Evolutionary conservation across 352 stramenopile species (phyloP).

Genomic region (Pythium sukuiense): DNA sequence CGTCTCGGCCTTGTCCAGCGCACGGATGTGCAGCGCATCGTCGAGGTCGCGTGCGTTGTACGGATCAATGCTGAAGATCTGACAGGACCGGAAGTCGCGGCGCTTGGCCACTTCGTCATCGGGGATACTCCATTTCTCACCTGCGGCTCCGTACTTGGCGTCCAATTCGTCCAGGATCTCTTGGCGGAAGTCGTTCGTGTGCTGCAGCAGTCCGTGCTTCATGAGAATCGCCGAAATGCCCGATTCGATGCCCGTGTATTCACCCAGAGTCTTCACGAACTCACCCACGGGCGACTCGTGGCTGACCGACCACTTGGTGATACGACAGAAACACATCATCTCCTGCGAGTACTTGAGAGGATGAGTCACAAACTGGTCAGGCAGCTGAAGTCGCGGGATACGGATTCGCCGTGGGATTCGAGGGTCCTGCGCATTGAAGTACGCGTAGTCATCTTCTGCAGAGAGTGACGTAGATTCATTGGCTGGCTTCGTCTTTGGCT

Average conservation of each 20-base stretch:
- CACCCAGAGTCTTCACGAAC: conserved; percentile 74
- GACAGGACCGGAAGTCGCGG: conserved; percentile 86
- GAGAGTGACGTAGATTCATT: conserved; percentile 35
- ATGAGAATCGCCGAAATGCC: conserved; percentile 92
- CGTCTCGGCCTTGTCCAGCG: conserved; percentile 52
- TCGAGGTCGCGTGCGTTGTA: conserved; percentile 96
- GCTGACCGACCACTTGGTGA: conserved; percentile 58
- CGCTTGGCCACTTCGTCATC: conserved; percentile 77
- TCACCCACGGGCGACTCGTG: conserved; percentile 61
- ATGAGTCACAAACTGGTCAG: conserved; percentile 59
- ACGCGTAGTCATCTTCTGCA: conserved; percentile 59
- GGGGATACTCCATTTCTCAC: conserved; percentile 79
- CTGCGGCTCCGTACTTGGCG: conserved; percentile 69
- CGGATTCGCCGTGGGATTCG: conserved; percentile 67
- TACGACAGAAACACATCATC: conserved; percentile 75
- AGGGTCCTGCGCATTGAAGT: conserved; percentile 70
- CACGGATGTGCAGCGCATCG: conserved; percentile 93
- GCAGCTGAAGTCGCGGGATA: conserved; percentile 68
- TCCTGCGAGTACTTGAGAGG: conserved; percentile 61
- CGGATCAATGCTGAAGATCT: conserved; percentile 98
- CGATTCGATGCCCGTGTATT: conserved; percentile 84
- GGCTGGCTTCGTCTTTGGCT: conserved; percentile 49
- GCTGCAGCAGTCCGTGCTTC: conserved; percentile 84
- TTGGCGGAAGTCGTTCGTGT: conserved; percentile 66
- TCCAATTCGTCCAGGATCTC: conserved; percentile 69